Evolutionary conservation across 164 flowering plant genomes (phyloP), one percentile per base, ranked within the genome.

Genomic region (Echeveria elegans): DNA sequence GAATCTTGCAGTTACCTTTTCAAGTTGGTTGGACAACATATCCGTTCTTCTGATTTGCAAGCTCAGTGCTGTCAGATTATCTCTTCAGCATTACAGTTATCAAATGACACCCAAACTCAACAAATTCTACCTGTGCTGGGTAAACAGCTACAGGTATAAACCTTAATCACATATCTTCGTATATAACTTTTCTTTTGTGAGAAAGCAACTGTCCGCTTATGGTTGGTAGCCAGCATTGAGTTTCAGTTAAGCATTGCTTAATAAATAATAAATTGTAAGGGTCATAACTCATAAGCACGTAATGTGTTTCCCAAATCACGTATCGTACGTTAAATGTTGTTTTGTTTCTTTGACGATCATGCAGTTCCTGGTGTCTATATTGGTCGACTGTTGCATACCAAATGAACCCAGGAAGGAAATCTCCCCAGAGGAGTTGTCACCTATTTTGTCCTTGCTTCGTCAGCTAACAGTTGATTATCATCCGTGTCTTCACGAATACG

Each of bases 301-400:
- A 24, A 29, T 21, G 59, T 21, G 59, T 52, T 52, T 47, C n/a
- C 21, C 24, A 4, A 48, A n/a, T 48, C 53, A 19, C 53, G 19
- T 48, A 2, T 7, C 12, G 2, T 23, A 24, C 28, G 28, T 52
- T 21, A 52, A 21, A 21, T 52, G 10, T 7, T 28, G 32, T 26
- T 26, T 11, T 26, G 18, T 56, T 21, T 56, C 32, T 56, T 56
- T 56, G 32, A 14, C 28, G 61, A 56, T 28, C 61, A 26, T 56
- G 61, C 80, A 94, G 99, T 88, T 81, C 78, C 72, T 94, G 77
- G 96, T 94, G 14, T 83, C 97, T 43, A 88, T 88, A 76, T 79
- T 94, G 86, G 92, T 89, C 60, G 81, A 80, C 15, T 86, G 87
- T 70, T 88, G 87, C 77, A 78, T 80, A 69, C 80, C 88, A 10